Conservation (phyloP, 345 rosid genomes). For the Rhodomyrtus tomentosa region DNA sequence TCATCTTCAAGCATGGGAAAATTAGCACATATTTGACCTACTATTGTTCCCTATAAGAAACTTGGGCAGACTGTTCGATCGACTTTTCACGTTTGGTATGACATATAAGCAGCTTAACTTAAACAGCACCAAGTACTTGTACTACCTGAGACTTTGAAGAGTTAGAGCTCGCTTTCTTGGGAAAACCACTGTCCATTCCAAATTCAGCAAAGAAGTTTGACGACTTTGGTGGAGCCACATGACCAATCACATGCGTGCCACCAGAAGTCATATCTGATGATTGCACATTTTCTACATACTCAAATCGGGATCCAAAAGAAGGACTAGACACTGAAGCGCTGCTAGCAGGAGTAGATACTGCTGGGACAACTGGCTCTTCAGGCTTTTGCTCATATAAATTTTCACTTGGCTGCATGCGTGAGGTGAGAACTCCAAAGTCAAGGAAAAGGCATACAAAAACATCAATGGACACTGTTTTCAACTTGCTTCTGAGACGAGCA, state of each 20-base stretch:
- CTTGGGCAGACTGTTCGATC: background rate
- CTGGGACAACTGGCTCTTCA: conserved; percentile 64
- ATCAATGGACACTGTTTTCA: background rate
- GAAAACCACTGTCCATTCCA: conserved; percentile 72
- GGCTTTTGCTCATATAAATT: conserved; percentile 96
- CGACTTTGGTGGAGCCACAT: conserved; percentile 91
- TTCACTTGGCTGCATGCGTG: conserved; percentile 54
- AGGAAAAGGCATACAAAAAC: background rate
- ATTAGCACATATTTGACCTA: background rate
- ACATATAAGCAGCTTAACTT: background rate
- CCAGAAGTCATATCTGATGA: conserved; percentile 39
- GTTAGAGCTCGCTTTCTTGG: conserved; percentile 49
- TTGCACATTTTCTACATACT: conserved; percentile 61
- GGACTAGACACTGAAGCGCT: conserved; percentile 34
- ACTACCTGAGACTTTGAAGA: conserved; percentile 68
- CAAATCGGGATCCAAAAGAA: conserved; percentile 79
- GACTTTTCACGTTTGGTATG: background rate
- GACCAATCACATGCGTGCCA: conserved; percentile 68
- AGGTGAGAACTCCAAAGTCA: background rate
- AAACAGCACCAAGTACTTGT: background rate
- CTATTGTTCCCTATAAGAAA: background rate
- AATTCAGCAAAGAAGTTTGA: conserved; percentile 81
- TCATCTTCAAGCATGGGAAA: background rate
- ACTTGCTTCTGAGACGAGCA: background rate
- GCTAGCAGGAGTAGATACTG: conserved; percentile 43